Base-by-base conservation (phyloP, 805 yeast species). In the Metschnikowia koreensis region DNA sequence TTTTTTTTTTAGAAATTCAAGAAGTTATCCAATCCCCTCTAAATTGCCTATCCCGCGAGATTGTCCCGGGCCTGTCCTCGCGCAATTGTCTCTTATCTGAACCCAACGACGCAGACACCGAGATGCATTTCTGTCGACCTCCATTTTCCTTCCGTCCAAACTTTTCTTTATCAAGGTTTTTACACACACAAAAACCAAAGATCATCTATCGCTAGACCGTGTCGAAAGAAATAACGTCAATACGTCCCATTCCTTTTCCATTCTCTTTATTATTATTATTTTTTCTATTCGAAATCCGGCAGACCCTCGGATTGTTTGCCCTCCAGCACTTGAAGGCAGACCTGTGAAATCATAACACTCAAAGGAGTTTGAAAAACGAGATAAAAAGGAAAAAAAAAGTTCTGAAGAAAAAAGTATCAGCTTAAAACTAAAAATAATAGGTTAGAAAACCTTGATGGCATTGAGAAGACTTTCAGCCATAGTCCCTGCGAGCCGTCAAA, bases 401-500 rank as follows among this genome's bases (percentile, higher is more conserved):
- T 22, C 22, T 22, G 22, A 22, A 33, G n/a, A n/a, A 12, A 11
- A 42, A 13, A 16, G 31, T 7, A 10, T 3, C 8, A 33, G 16
- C 38, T 16, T 29, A 41, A 11, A 16, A 10, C 22, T 33, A 13
- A 38, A 38, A 46, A 22, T 39, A 33, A 38, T 42, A 37, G 50
- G 41, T 34, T 15, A 17, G 44, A 31, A 31, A 41, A 33, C 44
- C 22, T 46, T 41, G 38, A 46, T 50, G 53, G 44, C 28, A 33
- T 38, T 37, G 29, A 46, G 45, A 38, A 22, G 41, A 11, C 3
- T 34, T 27, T 33, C 48, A 16, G 38, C 43, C 34, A n/a, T 34
- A 38, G 11, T 34, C 37, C 16, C 29, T 38, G 50, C 50, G 36
- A 38, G 52, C 47, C 59, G 58, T 40, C 58, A 46, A 40, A 49